Evolutionary conservation across 2,329 filamentous ascomycete species (phyloP).

Genomic region (Elsinoe necatrix): DNA sequence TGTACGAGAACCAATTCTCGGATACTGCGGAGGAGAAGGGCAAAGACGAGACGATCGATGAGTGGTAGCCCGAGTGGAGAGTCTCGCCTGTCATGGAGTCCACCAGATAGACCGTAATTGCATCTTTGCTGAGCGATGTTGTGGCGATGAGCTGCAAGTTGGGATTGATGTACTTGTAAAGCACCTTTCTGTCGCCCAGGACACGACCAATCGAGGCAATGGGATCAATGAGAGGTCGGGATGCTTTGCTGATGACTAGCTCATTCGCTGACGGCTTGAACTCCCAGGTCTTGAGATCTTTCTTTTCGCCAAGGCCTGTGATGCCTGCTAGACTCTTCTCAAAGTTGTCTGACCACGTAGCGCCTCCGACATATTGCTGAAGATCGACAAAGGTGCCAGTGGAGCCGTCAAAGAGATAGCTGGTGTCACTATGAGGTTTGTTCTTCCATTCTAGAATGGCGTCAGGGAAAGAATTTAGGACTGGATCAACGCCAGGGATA

Average conservation of each 20-base stretch:
- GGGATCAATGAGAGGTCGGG: slow-evolving; percentile 67
- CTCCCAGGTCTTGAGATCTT: slow-evolving; percentile 54
- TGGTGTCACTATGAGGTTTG: slow-evolving; percentile 17
- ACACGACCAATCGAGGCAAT: slow-evolving; percentile 93
- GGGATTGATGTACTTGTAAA: slow-evolving; percentile 94
- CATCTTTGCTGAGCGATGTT: slow-evolving; percentile 48
- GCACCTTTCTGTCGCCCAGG: slow-evolving; percentile 80
- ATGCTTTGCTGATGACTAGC: slow-evolving; percentile 58
- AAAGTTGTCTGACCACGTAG: slow-evolving; percentile 8
- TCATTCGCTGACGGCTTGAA: slow-evolving; percentile 60
- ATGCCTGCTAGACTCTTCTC: slow-evolving; percentile 3
- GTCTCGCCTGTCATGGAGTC: slow-evolving; percentile 80
- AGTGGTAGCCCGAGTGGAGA: slow-evolving; percentile 61
- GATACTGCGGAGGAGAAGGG: slow-evolving; percentile 69
- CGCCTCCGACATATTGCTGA: neutral
- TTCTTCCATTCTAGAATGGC: slow-evolving; percentile 17
- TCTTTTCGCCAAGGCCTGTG: neutral
- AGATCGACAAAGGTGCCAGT: slow-evolving; percentile 6
- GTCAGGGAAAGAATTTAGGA: slow-evolving; percentile 16
- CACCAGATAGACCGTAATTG: slow-evolving; percentile 67
- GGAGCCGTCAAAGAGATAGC: slow-evolving; percentile 13
- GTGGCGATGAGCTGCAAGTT: slow-evolving; percentile 73
- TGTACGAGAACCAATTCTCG: slow-evolving; percentile 94
- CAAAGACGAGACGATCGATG: slow-evolving; percentile 64
- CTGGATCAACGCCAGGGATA: slow-evolving; percentile 9